Percentiles rank a stretch among this genome's conserved stretches.
Evolutionary conservation across 495 filamentous ascomycete genomes (phyloP).

Genomic region (Physcia stellaris): DNA sequence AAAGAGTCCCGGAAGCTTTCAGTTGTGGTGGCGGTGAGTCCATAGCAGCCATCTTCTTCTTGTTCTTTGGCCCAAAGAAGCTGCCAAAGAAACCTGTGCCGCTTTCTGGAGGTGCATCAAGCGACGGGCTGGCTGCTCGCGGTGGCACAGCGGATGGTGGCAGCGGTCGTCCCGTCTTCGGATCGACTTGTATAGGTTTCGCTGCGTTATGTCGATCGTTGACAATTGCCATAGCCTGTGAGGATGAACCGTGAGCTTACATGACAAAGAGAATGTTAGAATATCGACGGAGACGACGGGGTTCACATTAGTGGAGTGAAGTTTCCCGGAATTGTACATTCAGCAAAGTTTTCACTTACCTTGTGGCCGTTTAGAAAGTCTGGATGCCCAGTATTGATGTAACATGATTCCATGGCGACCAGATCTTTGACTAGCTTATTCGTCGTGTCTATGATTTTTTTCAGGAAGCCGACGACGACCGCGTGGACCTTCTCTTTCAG

Average conservation of each 20-base stretch:
- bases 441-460: conserved; percentile 92
- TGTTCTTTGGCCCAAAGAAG: conserved; percentile 97
- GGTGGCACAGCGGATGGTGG: conserved; percentile 47
- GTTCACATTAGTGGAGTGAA: too few relatives aligned
- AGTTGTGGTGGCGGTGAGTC: conserved; percentile 84
- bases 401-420: conserved; percentile 89
- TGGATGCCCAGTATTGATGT: conserved; percentile 97
- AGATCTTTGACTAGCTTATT: conserved; percentile 94
- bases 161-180: conserved; percentile 94
- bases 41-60: conserved; percentile 99
- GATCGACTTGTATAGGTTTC: conserved; percentile 93
- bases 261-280: conserved; percentile 4
- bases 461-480: conserved; percentile 93
- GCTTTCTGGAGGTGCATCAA: conserved; percentile 40
- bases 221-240: conserved; percentile 87
- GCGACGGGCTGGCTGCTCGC: conserved; percentile 52
- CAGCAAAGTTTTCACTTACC: conserved; percentile 31
- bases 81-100: conserved; percentile 85
- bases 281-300: too few relatives aligned
- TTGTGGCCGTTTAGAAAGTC: conserved; percentile 95
- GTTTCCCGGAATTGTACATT: too few relatives aligned
- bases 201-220: conserved; percentile 69
- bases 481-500: conserved; percentile 94
- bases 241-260: conserved; percentile 4
- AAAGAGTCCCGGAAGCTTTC: conserved; percentile 84